Percentiles rank a stretch among this genome's conserved stretches.
phyloP scores from a whole-genome alignment of 495 filamentous ascomycete genomes.

The Xylaria grammica region DNA sequence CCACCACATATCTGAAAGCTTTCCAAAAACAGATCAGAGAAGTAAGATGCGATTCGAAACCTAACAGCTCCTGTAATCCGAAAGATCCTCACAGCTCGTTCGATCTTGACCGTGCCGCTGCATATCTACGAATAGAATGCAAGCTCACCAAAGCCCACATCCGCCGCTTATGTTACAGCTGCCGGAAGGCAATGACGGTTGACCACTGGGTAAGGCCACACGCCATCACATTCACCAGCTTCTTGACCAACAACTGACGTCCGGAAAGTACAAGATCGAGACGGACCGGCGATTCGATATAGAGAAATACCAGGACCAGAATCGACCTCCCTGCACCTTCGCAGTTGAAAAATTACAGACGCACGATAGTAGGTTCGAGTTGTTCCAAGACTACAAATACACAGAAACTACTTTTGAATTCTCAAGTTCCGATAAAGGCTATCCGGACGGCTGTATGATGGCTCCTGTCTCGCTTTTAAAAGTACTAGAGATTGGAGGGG shows the following conservation, averaged over 20 bases:
- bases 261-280: not conserved
- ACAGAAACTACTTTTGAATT: not conserved
- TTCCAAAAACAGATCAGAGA: not conserved
- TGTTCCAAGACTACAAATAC: not conserved
- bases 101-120: not conserved
- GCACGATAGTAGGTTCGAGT: not conserved
- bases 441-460: not conserved
- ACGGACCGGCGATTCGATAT: not conserved
- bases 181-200: not conserved
- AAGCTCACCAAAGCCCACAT: not conserved
- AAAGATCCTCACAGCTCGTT: not conserved
- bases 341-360: not conserved
- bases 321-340: not conserved
- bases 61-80: too few relatives aligned
- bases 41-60: not conserved
- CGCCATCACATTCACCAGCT: not conserved
- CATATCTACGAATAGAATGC: not conserved
- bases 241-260: not conserved
- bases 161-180: not conserved
- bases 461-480: not conserved
- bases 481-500: not conserved
- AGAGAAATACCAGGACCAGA: not conserved
- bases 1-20: not conserved
- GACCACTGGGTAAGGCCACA: not conserved
- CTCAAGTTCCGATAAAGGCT: not conserved